phyloP scores from a whole-genome alignment of 2,329 filamentous ascomycete genomes.

The Neonectria faginata region DNA sequence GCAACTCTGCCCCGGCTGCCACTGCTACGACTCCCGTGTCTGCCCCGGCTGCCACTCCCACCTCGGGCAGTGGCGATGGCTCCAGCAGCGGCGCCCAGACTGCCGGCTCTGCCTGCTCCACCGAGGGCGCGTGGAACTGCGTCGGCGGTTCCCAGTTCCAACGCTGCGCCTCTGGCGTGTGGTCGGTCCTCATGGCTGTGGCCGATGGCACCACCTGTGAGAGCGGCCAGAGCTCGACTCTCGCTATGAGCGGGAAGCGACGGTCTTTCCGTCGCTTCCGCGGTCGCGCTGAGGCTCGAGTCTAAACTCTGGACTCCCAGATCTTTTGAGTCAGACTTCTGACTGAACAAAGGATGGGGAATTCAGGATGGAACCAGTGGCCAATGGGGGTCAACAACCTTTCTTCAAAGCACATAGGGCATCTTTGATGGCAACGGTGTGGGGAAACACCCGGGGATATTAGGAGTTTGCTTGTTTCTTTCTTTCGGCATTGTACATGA shows the following conservation, averaged over 20 bases:
- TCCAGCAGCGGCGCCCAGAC: constrained; percentile 46
- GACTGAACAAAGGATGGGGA: constrained; percentile 21
- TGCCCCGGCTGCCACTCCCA: constrained; percentile 32
- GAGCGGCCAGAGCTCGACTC: constrained; percentile 42
- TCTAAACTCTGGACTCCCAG: not conserved
- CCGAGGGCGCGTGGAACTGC: constrained; percentile 71
- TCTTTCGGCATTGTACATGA: constrained; percentile 23
- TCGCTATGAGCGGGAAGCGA: constrained; percentile 41
- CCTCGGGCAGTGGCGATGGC: constrained; percentile 37
- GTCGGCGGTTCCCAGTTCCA: constrained; percentile 68
- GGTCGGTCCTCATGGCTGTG: constrained; percentile 63
- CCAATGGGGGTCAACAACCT: constrained; percentile 15
- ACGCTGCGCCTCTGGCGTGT: constrained; percentile 70
- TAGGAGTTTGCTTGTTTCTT: constrained; percentile 23
- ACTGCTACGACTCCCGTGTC: constrained; percentile 28
- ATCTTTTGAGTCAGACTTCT: not conserved
- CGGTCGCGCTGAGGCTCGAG: not conserved
- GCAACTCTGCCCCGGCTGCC: constrained; percentile 30
- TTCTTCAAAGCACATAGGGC: constrained; percentile 28
- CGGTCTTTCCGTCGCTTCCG: constrained; percentile 23
- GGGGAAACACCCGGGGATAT: constrained; percentile 13
- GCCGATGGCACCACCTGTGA: constrained; percentile 66
- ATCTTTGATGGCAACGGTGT: constrained; percentile 20
- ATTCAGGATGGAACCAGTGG: constrained; percentile 17
- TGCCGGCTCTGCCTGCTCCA: constrained; percentile 59